Conservation (phyloP, 306 rosid genomes). For the Quercus dentata region DNA sequence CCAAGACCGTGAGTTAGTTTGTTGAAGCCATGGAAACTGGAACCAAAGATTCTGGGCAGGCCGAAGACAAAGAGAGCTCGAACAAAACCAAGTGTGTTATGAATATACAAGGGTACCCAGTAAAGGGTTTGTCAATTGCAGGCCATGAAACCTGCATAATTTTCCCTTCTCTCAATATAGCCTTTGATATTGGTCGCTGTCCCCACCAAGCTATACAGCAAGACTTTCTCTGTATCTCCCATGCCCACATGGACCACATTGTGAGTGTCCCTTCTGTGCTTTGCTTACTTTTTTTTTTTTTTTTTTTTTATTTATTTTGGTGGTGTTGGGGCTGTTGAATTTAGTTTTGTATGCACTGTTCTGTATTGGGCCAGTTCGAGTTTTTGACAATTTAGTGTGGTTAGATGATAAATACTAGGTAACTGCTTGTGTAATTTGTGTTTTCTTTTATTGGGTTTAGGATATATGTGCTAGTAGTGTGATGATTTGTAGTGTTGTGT, state of each 20-base stretch:
- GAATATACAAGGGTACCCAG: constrained; percentile 70
- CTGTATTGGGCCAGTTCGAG: not conserved
- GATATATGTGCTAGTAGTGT: not conserved
- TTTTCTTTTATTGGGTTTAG: not conserved
- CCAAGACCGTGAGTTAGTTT: too few relatives aligned
- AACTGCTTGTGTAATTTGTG: not conserved
- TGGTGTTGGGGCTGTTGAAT: too few relatives aligned
- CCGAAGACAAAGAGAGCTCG: constrained; percentile 13
- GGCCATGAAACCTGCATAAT: constrained; percentile 95
- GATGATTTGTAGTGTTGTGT: not conserved
- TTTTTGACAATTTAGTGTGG: not conserved
- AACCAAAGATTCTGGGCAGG: constrained; percentile 6
- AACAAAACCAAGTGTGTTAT: constrained; percentile 37
- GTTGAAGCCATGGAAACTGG: constrained; percentile 8
- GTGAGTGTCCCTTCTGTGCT: constrained; percentile 43
- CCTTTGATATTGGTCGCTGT: constrained; percentile 93
- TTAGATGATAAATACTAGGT: not conserved
- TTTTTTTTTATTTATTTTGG: too few relatives aligned
- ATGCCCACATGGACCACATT: constrained; percentile 96
- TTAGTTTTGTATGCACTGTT: not conserved
- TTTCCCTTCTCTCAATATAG: constrained; percentile 61
- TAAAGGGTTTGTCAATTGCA: constrained; percentile 87
- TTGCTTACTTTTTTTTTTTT: not conserved
- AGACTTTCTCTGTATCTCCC: constrained; percentile 82
- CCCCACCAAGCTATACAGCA: constrained; percentile 82